Percentiles rank a stretch among this genome's conserved stretches.
Conservation (phyloP, 805 yeast species). For the Brettanomyces naardenensis region DNA sequence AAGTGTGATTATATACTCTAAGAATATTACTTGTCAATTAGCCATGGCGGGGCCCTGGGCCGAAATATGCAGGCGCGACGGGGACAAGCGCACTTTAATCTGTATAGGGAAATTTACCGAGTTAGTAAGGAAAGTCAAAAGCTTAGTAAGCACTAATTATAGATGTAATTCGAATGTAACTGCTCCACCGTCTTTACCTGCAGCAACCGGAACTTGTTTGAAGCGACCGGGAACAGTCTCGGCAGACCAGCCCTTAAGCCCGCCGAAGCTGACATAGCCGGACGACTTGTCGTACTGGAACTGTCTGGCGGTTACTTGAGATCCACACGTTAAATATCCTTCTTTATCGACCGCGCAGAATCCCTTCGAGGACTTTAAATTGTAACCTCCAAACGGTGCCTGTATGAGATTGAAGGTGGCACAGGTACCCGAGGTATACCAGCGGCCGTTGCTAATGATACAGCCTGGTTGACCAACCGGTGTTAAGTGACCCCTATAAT, state of each 20-base stretch:
- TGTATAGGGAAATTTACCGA: no score
- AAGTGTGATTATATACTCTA: no score
- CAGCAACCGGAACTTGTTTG: constrained; percentile 26
- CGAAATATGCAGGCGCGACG: no score
- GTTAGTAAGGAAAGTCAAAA: no score
- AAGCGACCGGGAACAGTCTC: constrained; percentile 33
- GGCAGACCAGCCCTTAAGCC: constrained; percentile 55
- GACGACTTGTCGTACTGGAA: constrained; percentile 45
- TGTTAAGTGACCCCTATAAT: constrained; percentile 38
- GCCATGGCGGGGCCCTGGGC: no score
- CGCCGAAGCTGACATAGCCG: constrained; percentile 50
- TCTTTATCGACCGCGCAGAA: constrained; percentile 46
- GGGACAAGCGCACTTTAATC: no score
- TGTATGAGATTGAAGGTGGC: constrained; percentile 60
- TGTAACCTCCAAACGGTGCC: constrained; percentile 67
- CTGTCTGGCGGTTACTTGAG: constrained; percentile 37
- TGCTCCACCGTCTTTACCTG: neutral
- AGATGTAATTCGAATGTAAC: no score
- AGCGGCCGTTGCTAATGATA: constrained; percentile 76
- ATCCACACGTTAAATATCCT: constrained; percentile 25
- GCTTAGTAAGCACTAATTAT: no score
- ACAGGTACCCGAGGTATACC: constrained; percentile 79
- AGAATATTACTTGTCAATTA: no score
- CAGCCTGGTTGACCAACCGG: constrained; percentile 57
- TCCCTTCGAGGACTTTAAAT: constrained; percentile 64